These are phyloP conservation scores for Fusarium luffae DNA, from an alignment of 2,329 filamentous ascomycete genomes.

Conservation along the genomic window DNA sequence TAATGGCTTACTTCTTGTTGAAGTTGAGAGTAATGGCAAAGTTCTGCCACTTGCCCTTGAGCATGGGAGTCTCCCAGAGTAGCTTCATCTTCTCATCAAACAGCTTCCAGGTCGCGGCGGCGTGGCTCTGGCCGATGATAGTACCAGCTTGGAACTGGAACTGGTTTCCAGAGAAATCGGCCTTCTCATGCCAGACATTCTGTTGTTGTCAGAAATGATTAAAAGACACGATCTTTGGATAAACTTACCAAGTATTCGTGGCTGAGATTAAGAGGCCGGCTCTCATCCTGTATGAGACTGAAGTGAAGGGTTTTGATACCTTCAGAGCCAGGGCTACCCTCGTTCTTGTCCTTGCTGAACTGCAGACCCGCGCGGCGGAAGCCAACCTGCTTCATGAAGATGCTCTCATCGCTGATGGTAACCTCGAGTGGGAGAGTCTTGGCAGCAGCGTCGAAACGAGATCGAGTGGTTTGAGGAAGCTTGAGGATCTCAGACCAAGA, in stretches of 20 bases:
- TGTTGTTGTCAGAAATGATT: background rate
- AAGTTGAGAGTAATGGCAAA: constrained; percentile 70
- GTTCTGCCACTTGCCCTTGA: constrained; percentile 67
- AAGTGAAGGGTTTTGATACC: constrained; percentile 71
- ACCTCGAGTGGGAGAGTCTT: constrained; percentile 61
- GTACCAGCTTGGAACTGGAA: constrained; percentile 66
- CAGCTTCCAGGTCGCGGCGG: constrained; percentile 56
- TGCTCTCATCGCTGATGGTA: constrained; percentile 67
- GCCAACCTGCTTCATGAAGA: constrained; percentile 69
- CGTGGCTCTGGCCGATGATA: constrained; percentile 55
- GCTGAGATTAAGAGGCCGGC: constrained; percentile 65
- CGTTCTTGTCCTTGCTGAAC: constrained; percentile 46
- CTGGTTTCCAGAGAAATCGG: constrained; percentile 62
- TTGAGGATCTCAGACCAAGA: constrained; percentile 63
- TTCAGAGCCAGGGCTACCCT: constrained; percentile 64
- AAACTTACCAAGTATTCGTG: constrained; percentile 67
- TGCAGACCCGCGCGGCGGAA: constrained; percentile 64
- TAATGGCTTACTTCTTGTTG: constrained; percentile 59
- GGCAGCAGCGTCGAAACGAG: constrained; percentile 52
- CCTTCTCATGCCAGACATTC: constrained; percentile 59
- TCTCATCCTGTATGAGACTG: constrained; percentile 63
- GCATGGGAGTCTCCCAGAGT: constrained; percentile 64
- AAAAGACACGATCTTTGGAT: rapidly evolving
- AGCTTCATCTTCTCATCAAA: constrained; percentile 60
- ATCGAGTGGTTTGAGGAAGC: constrained; percentile 55